Base-by-base conservation (phyloP, 352 stramenopile species). In the Lagenidium sp. region DNA sequence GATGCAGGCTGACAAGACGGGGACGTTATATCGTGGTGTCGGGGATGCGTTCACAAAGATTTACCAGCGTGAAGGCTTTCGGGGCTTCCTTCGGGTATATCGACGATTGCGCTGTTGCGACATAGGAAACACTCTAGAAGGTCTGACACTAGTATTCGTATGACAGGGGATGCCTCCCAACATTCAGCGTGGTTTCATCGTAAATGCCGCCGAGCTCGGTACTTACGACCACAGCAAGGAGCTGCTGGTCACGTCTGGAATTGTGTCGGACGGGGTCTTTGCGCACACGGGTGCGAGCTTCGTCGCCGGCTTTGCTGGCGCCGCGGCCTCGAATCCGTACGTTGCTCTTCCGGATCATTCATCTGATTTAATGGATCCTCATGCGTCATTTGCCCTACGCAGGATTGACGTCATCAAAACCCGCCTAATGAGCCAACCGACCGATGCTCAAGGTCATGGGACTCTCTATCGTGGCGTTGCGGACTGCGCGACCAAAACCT, bases 201-300 rank as follows among this genome's bases (percentile, higher is more conserved):
- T 92, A 23, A 94, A 94, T 44, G 82, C 79, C 16, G 73, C 78
- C 10, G 82, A 94, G 53, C 60, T 94, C 25, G 75, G 73, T 53
- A 91, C 77, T 37, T 94, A 94, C 49, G 82, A 94, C 44, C 76
- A 94, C 62, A 66, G 71, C 54, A 92, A 92, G 50, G 63, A 86
- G 50, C 55, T 76, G 38, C 41, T 92, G 18, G 58, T 90, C 36
- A 68, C 72, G 11, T 84, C 72, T 6, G 77, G 75, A 1, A 18
- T 88, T 15, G 53, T 85, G 0, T 41, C 65, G 5, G 72, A 85
- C 6, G 80, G 74, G 10, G 63, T 88, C 20, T 55, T 84, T 39
- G 72, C 77, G 29, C 77, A 88, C 50, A 85, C 75, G 12, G 75
- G 69, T 8, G 76, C 77, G 11, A 92, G 80, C 42, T 85, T 65